Evolutionary conservation across 2,329 filamentous ascomycete genomes (phyloP).

Genomic region (Epichloe festucae): DNA sequence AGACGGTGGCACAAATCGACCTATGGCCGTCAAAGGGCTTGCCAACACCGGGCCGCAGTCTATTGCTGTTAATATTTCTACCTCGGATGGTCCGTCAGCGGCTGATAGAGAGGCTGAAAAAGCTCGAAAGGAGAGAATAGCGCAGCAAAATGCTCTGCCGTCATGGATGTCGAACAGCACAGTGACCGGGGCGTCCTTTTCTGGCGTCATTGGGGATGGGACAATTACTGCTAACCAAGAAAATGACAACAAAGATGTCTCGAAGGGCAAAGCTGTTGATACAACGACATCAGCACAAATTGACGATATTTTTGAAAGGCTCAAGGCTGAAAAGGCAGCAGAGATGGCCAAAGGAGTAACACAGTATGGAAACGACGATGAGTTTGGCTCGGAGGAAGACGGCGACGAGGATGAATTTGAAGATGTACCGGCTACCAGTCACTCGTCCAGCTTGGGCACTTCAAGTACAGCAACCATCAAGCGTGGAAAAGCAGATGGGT

Average conservation of each 20-base stretch:
- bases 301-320: constrained; percentile 53
- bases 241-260: constrained; percentile 30
- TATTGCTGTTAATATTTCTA: constrained; percentile 57
- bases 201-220: constrained; percentile 15
- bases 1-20: constrained; percentile 38
- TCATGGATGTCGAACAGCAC: constrained; percentile 62
- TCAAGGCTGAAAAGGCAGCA: constrained; percentile 47
- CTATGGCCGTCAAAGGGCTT: constrained; percentile 57
- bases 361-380: constrained; percentile 21
- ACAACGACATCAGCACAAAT: constrained; percentile 44
- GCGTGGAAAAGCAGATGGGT: constrained; percentile 18
- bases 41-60: constrained; percentile 53
- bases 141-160: constrained; percentile 56
- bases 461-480: constrained; percentile 21
- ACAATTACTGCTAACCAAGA: constrained; percentile 22
- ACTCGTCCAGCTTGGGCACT: constrained; percentile 19
- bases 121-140: constrained; percentile 51
- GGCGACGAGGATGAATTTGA: constrained; percentile 34
- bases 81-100: constrained; percentile 50
- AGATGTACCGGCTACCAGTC: constrained; percentile 30
- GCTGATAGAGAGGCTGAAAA: constrained; percentile 53
- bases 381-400: constrained; percentile 24
- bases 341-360: constrained; percentile 22
- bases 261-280: constrained; percentile 25
- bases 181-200: constrained; percentile 50